These are phyloP conservation scores for Emergomyces africanus DNA, from an alignment of 2,329 filamentous ascomycete genomes.

Conservation along the genomic window DNA sequence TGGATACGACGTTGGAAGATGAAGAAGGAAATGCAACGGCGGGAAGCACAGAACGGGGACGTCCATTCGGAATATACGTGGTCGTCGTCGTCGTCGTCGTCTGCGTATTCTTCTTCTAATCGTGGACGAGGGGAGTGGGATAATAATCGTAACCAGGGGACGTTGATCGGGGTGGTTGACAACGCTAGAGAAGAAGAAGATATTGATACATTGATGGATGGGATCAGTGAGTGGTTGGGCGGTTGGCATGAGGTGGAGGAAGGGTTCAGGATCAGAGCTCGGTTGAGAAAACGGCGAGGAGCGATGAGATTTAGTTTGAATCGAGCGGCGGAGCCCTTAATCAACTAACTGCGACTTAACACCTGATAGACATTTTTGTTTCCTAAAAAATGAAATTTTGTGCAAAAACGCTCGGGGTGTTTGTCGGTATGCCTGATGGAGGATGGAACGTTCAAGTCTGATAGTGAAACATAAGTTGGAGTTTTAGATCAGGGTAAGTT, in stretches of 20 bases:
- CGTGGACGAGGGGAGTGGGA: not conserved
- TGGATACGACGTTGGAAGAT: slow-evolving; percentile 21
- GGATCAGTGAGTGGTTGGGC: slow-evolving; percentile 30
- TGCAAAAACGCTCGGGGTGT: not conserved
- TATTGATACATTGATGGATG: slow-evolving; percentile 23
- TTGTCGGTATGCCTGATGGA: not conserved
- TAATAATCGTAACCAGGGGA: not conserved
- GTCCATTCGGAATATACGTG: not conserved
- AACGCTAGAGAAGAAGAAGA: slow-evolving; percentile 12
- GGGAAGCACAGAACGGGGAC: not conserved
- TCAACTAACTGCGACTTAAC: not conserved
- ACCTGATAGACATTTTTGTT: not conserved
- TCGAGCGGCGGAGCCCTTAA: not conserved
- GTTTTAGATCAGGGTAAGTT: not conserved
- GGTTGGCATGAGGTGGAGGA: slow-evolving; percentile 33
- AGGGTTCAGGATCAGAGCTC: slow-evolving; percentile 32
- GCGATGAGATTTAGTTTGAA: not conserved
- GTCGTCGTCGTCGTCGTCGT: not conserved
- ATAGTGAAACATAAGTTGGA: not conserved
- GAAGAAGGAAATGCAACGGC: slow-evolving; percentile 15
- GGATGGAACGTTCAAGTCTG: not conserved
- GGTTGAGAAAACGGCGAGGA: slow-evolving; percentile 39
- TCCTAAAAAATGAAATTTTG: not conserved
- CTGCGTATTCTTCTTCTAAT: not conserved
- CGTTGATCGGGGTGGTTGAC: not conserved